Percentiles rank a stretch among this genome's conserved stretches.
Evolutionary conservation across 495 filamentous ascomycete genomes (phyloP).

Genomic region (Podospora comata): DNA sequence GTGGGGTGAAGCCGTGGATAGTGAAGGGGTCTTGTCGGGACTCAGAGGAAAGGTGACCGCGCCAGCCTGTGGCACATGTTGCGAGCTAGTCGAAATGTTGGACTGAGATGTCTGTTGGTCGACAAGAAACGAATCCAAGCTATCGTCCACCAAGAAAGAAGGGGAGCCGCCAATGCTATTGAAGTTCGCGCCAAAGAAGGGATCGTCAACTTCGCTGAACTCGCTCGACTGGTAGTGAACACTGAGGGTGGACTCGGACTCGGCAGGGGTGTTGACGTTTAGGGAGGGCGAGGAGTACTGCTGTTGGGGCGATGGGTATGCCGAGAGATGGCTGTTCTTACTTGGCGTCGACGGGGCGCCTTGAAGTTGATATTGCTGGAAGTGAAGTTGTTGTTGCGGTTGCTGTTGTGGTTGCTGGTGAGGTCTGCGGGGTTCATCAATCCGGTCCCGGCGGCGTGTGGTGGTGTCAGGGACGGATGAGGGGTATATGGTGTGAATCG

Average conservation of each 20-base stretch:
- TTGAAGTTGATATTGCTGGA: neutral
- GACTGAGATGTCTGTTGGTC: slow-evolving; percentile 16
- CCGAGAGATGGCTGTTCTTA: slow-evolving; percentile 36
- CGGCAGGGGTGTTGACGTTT: slow-evolving; percentile 43
- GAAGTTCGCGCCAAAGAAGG: slow-evolving; percentile 42
- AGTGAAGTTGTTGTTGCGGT: neutral
- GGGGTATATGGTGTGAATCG: slow-evolving; percentile 29
- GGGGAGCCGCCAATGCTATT: slow-evolving; percentile 31
- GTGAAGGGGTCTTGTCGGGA: slow-evolving; percentile 37
- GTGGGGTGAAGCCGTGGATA: slow-evolving; percentile 31
- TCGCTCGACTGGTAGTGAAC: slow-evolving; percentile 43
- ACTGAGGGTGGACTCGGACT: slow-evolving; percentile 39
- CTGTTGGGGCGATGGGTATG: slow-evolving; percentile 39
- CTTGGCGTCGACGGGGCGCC: slow-evolving; percentile 19
- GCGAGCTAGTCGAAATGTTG: slow-evolving; percentile 7
- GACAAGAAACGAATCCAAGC: slow-evolving; percentile 12
- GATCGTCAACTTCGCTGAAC: slow-evolving; percentile 42
- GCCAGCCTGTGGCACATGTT: slow-evolving; percentile 17
- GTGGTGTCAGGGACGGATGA: slow-evolving; percentile 28
- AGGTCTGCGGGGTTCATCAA: slow-evolving; percentile 29
- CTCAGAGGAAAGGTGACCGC: slow-evolving; percentile 28
- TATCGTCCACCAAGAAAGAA: slow-evolving; percentile 35
- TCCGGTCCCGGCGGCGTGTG: slow-evolving; percentile 24
- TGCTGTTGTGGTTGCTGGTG: slow-evolving; percentile 16
- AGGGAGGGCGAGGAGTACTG: slow-evolving; percentile 40